These are phyloP conservation scores for Crithidia mellificae DNA, from an alignment of 208 protist species.

Conservation along the genomic window DNA sequence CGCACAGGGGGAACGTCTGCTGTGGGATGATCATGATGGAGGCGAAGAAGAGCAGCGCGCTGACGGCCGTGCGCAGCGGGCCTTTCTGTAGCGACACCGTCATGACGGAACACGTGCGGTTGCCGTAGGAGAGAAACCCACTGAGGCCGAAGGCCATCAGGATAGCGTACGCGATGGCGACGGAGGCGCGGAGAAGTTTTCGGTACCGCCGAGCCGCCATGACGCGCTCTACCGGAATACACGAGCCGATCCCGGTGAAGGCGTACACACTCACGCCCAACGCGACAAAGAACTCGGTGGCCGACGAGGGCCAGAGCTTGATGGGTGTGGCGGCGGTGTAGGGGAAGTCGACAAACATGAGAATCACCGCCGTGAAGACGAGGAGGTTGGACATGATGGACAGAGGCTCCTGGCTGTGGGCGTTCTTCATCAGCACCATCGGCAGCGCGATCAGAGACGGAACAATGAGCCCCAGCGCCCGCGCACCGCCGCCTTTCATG, in stretches of 20 bases:
- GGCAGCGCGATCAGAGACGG: constrained; percentile 47
- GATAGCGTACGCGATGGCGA: constrained; percentile 29
- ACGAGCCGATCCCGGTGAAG: constrained; percentile 57
- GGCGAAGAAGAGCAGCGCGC: constrained; percentile 54
- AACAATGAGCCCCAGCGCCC: constrained; percentile 44
- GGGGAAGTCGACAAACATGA: constrained; percentile 55
- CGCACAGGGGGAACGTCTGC: constrained; percentile 55
- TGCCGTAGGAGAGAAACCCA: constrained; percentile 52
- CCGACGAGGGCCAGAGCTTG: constrained; percentile 41
- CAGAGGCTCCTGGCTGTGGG: constrained; percentile 43
- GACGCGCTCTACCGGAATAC: constrained; percentile 43
- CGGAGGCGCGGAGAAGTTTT: constrained; percentile 39
- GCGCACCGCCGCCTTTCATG: constrained; percentile 39
- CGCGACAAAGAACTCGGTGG: constrained; percentile 49
- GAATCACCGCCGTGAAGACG: constrained; percentile 41
- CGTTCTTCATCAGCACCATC: constrained; percentile 58
- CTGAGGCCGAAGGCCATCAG: constrained; percentile 49
- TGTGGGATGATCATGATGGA: constrained; percentile 57
- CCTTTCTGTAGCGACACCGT: constrained; percentile 51
- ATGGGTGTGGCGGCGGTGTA: constrained; percentile 31
- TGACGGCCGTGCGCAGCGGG: constrained; percentile 43
- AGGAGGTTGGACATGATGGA: constrained; percentile 48
- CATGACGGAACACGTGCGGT: constrained; percentile 60
- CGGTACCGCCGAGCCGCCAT: constrained; percentile 44
- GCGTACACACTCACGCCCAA: constrained; percentile 60